phyloP scores from a whole-genome alignment of 2,329 filamentous ascomycete genomes.

The Aspergillus costaricaensis region DNA sequence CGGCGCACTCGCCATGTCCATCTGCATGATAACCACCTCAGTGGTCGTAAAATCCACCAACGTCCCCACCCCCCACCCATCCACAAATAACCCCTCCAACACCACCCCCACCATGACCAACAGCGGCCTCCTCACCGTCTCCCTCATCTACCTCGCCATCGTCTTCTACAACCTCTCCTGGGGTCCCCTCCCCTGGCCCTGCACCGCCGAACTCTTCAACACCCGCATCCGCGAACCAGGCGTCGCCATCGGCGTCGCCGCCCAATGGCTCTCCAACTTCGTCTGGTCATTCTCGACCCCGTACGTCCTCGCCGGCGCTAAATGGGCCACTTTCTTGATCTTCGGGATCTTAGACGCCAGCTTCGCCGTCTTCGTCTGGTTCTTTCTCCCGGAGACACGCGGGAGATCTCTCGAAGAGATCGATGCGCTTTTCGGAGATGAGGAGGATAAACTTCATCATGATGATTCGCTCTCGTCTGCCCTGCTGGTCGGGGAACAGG shows the following conservation, averaged over 20 bases:
- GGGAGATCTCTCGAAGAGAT: conserved; percentile 58
- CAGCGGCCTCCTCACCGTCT: conserved; percentile 53
- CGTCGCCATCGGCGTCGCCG: conserved; percentile 41
- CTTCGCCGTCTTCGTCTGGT: conserved; percentile 51
- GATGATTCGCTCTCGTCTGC: background rate
- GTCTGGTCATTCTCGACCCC: conserved; percentile 45
- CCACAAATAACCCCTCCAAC: background rate
- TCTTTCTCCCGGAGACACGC: conserved; percentile 58
- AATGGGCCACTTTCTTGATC: conserved; percentile 50
- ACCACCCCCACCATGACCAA: conserved; percentile 42
- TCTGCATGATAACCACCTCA: conserved; percentile 52
- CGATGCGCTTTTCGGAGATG: conserved; percentile 55
- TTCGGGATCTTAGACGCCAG: conserved; percentile 48
- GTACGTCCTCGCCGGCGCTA: conserved; percentile 48
- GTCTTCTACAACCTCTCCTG: conserved; percentile 48
- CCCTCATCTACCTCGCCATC: conserved; percentile 58
- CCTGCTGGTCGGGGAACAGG: background rate
- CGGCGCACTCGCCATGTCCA: conserved; percentile 48
- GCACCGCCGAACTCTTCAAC: conserved; percentile 42
- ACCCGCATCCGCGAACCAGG: conserved; percentile 43
- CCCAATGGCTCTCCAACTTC: conserved; percentile 47
- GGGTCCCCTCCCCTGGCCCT: conserved; percentile 45
- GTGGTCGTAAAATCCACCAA: conserved; percentile 48
- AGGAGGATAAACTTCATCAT: background rate
- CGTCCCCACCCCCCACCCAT: conserved; percentile 27